phyloP scores from a whole-genome alignment of 257 asterid genomes.

The Fraxinus quadrangulata region DNA sequence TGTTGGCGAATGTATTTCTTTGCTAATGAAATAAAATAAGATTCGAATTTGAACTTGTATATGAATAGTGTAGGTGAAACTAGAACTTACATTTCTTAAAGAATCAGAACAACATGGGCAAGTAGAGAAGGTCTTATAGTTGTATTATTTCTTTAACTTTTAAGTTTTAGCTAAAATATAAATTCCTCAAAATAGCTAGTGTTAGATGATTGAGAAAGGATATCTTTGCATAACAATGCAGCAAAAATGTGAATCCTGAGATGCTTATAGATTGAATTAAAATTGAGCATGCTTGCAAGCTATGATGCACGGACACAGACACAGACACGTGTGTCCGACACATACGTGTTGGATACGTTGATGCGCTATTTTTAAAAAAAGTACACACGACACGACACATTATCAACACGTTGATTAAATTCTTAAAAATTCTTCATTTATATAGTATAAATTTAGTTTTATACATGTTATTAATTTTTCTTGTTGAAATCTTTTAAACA shows the following conservation, averaged over 20 bases:
- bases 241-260: background rate
- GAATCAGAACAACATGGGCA: background rate
- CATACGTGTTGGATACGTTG: too few species aligned
- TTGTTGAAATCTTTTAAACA: too few species aligned
- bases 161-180: background rate
- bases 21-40: background rate
- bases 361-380: too few species aligned
- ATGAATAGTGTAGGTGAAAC: background rate
- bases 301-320: too few species aligned
- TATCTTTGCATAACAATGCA: background rate
- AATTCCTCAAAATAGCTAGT: background rate
- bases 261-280: background rate
- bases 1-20: background rate
- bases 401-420: too few species aligned
- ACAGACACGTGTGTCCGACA: too few species aligned
- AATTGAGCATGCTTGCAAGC: slow-evolving; percentile 2
- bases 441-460: too few species aligned
- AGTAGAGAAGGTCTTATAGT: background rate
- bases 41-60: background rate
- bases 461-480: too few species aligned
- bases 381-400: too few species aligned
- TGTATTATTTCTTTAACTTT: too few species aligned
- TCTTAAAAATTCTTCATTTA: too few species aligned
- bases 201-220: background rate
- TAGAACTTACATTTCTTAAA: background rate